phyloP scores from a whole-genome alignment of 2,329 filamentous ascomycete genomes.

The Fusarium vanettenii region DNA sequence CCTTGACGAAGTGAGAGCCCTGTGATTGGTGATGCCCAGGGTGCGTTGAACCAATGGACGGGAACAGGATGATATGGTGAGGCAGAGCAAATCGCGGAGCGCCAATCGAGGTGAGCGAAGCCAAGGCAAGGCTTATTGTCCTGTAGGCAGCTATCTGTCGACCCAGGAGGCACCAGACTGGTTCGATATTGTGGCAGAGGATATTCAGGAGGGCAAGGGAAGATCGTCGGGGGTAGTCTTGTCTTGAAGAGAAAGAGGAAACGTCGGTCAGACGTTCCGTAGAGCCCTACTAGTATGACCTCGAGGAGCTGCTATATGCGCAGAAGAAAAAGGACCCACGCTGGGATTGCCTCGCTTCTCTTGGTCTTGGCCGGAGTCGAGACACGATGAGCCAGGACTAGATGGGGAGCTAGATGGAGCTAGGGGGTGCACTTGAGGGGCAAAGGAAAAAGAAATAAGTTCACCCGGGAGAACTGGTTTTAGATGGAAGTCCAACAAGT shows the following conservation, averaged over 20 bases:
- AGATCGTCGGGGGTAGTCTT: slow-evolving; percentile 31
- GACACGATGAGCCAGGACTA: slow-evolving; percentile 32
- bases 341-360: slow-evolving; percentile 44
- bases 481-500: slow-evolving; percentile 16
- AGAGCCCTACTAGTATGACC: slow-evolving; percentile 33
- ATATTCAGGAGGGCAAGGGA: slow-evolving; percentile 30
- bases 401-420: slow-evolving; percentile 25
- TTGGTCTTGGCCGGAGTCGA: slow-evolving; percentile 31
- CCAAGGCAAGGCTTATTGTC: slow-evolving; percentile 41
- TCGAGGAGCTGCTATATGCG: slow-evolving; percentile 38
- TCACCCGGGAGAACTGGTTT: slow-evolving; percentile 37
- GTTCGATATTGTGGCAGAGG: slow-evolving; percentile 16
- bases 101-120: slow-evolving; percentile 46
- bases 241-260: slow-evolving; percentile 41
- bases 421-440: slow-evolving; percentile 28
- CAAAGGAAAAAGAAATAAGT: slow-evolving; percentile 44
- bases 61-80: slow-evolving; percentile 49
- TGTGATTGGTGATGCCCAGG: slow-evolving; percentile 51
- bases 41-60: slow-evolving; percentile 48
- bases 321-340: slow-evolving; percentile 45
- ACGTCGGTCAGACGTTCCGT: slow-evolving; percentile 39
- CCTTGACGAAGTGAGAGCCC: slow-evolving; percentile 45
- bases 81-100: slow-evolving; percentile 46
- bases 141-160: slow-evolving; percentile 25
- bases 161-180: slow-evolving; percentile 21